Evolutionary conservation across 371 early-diverging fungal genomes (phyloP), one percentile per base, ranked within the genome.

Genomic region (Chytridiales sp.): DNA sequence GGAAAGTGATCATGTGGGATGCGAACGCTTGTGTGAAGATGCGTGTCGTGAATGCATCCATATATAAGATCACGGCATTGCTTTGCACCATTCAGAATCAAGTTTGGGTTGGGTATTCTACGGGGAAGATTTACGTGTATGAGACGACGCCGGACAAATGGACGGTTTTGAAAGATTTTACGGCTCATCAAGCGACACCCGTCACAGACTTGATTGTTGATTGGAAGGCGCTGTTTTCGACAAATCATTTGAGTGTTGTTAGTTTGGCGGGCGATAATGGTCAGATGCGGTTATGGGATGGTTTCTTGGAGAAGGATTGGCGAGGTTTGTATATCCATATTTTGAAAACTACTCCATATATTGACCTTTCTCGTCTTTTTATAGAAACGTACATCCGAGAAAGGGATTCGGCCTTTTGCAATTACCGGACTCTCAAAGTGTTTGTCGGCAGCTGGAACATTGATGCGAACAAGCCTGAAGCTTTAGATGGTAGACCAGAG

Each of bases 401-500:
- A 13, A 74, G 69, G 4, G 83, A 83, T 58, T 39, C 59, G 5
- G 77, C 84, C 36, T 90, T 82, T 50, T 79, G 85, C 40, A 69
- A 57, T n/a, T 86, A 85, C 62, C 74, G 81, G 2, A 77, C 79
- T 4, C 59, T 86, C 5, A 74, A 78, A 4, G 64, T 90, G 5
- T 66, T 88, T 58, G 80, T 93, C 22, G 85, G 88, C 38, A 87
- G 87, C 19, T 93, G 88, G 88, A 92, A 92, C 68, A 82, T 90
- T 53, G 90, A 90, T 69, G 86, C 92, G 78, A 83, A 56, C 86
- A 91, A 78, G 50, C 72, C 78, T 1, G 64, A 67, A 3, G 64
- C 70, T 15, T 27, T 80, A 58, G 74, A 76, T 24, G 54, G 52
- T 34, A 47, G 67, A 4, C 61, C 61, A 1, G 19, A 46, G 13